Base-by-base conservation (phyloP, 805 yeast species). In the Metschnikowia aberdeeniae region DNA sequence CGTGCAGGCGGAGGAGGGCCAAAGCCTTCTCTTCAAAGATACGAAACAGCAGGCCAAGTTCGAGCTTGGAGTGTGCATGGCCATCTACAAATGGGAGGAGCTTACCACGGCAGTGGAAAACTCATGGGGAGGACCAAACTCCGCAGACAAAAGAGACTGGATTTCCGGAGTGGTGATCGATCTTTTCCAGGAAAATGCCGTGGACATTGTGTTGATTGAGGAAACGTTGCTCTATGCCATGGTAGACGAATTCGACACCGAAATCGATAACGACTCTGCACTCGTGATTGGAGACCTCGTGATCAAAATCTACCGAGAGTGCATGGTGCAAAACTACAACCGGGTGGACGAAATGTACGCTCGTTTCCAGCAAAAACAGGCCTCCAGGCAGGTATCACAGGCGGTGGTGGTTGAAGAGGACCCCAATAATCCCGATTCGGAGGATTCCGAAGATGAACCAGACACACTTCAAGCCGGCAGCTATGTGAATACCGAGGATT, bases 141-240 rank as follows among this genome's bases (percentile, higher is more conserved):
- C 95, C 11, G 80, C 76, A 0, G 97, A 87, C 32, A 93, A 93
- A 64, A 76, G 99, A 59, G 99, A 93, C 62, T 93, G 99, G 99
- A 76, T 92, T 52, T 80, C 87, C 4, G 95, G 88, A 4, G 69
- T 87, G 11, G 79, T 92, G 2, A 77, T 89, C 26, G 97, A 89
- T 30, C 72, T 89, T 43, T 93, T 92, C 59, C 70, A 71, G 6
- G 82, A 77, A 38, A 76, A 72, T 41, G 74, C 78, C 4, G 86
- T 92, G 5, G 98, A 89, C 56, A 72, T 86, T 3, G 82, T 80
- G 32, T 77, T 85, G 51, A 78, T 93, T 24, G 97, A 93, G 66
- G 96, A 86, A 59, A 80, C 95, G 13, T 69, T 93, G 48, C 70
- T 86, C 42, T 85, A 86, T 59, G 93, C 95, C 22, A 88, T 93